Evolutionary conservation across 192 early-diverging fungal genomes (phyloP).

Genomic region (Coemansia sp.): DNA sequence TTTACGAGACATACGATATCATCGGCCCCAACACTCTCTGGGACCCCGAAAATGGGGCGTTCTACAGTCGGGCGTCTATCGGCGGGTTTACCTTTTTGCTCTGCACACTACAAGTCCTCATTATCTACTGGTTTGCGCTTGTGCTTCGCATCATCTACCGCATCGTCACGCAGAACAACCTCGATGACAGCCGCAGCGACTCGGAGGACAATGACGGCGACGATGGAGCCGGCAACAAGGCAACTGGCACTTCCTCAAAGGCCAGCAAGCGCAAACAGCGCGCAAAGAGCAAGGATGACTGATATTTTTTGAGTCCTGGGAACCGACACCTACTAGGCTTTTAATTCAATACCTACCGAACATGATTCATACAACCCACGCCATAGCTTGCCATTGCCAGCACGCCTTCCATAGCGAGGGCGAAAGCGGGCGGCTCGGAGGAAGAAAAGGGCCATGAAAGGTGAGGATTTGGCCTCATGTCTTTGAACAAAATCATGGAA

Average conservation of each 20-base stretch:
- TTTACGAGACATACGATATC: slow-evolving; percentile 48
- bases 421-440: no score
- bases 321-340: not conserved
- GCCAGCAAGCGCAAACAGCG: not conserved
- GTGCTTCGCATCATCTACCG: slow-evolving; percentile 63
- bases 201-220: slow-evolving; percentile 55
- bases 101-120: slow-evolving; percentile 56
- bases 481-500: no score
- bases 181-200: slow-evolving; percentile 68
- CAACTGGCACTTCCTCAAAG: not conserved
- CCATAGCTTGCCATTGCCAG: no score
- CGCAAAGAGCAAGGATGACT: slow-evolving; percentile 13
- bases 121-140: slow-evolving; percentile 70
- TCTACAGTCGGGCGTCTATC: slow-evolving; percentile 22
- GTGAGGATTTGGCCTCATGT: no score
- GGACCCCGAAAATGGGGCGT: slow-evolving; percentile 28
- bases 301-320: not conserved
- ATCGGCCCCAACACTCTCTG: slow-evolving; percentile 11
- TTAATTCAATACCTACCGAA: not conserved
- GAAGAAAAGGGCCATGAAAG: no score
- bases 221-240: not conserved
- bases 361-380: no score
- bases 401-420: no score
- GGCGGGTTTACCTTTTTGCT: slow-evolving; percentile 29
- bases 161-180: slow-evolving; percentile 55